phyloP scores from a whole-genome alignment of 1,284 basidiomycete genomes.

The Vanrija pseudolonga region DNA sequence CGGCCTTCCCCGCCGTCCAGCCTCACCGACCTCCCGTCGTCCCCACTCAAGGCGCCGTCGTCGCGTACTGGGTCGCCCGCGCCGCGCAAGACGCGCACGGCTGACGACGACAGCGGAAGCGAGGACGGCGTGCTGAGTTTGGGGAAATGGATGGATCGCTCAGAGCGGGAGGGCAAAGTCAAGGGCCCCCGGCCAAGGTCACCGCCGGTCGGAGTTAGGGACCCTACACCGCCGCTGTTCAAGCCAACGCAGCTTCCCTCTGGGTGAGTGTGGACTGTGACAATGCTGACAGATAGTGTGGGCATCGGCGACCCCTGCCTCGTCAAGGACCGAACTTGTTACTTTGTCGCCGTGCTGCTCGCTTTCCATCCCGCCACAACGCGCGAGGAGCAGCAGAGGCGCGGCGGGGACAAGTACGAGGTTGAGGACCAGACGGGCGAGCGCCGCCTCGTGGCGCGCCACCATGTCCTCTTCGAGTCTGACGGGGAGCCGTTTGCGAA shows the following conservation, averaged over 20 bases:
- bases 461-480: conserved; percentile 18
- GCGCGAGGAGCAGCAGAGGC: background rate
- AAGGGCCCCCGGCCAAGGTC: no score
- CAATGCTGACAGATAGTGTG: background rate
- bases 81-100: no score
- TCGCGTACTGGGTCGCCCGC: no score
- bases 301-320: conserved; percentile 1
- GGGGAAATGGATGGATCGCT: no score
- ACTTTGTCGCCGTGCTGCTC: conserved; percentile 7
- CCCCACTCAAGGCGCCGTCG: no score
- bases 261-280: background rate
- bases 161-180: no score
- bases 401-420: conserved; percentile 12
- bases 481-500: conserved; percentile 25
- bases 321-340: background rate
- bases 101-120: no score
- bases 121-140: no score
- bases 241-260: background rate
- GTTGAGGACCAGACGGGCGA: conserved; percentile 13
- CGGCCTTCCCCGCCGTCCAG: no score
- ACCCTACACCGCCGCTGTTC: background rate
- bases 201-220: no score
- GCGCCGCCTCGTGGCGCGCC: background rate
- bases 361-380: conserved; percentile 14
- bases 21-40: no score